These are phyloP conservation scores for Metschnikowia anglica DNA, from an alignment of 805 yeast genomes.

Conservation along the genomic window DNA sequence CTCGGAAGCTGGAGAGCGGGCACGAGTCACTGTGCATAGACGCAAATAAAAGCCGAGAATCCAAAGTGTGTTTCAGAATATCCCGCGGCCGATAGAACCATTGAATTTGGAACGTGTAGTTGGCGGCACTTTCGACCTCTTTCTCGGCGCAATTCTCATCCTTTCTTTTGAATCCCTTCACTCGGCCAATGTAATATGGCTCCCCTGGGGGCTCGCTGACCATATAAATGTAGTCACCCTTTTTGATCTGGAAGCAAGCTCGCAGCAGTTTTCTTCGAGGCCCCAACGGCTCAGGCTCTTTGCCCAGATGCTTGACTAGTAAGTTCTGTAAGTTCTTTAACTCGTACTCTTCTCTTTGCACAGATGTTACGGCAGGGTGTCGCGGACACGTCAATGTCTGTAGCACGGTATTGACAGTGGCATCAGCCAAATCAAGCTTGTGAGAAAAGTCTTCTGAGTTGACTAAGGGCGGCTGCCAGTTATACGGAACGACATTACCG, in stretches of 20 bases:
- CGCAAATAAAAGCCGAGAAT: slow-evolving; percentile 75
- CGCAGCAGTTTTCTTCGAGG: slow-evolving; percentile 20
- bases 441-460: slow-evolving; percentile 43
- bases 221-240: slow-evolving; percentile 75
- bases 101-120: slow-evolving; percentile 66
- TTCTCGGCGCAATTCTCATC: slow-evolving; percentile 8
- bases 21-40: slow-evolving; percentile 85
- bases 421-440: slow-evolving; percentile 41
- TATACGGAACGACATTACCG: slow-evolving; percentile 25
- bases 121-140: slow-evolving; percentile 37
- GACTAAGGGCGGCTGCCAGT: slow-evolving; percentile 50
- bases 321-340: slow-evolving; percentile 12
- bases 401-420: slow-evolving; percentile 38
- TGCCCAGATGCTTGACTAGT: slow-evolving; percentile 12
- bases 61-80: slow-evolving; percentile 62
- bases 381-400: slow-evolving; percentile 42
- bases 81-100: slow-evolving; percentile 93
- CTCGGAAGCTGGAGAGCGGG: slow-evolving; percentile 72
- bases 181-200: slow-evolving; percentile 85
- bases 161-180: slow-evolving; percentile 60
- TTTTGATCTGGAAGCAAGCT: slow-evolving; percentile 33
- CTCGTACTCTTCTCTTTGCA: slow-evolving; percentile 11
- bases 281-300: slow-evolving; percentile 8
- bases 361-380: slow-evolving; percentile 19
- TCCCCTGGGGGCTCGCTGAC: slow-evolving; percentile 92